phyloP scores from a whole-genome alignment of 2,329 filamentous ascomycete species.

The Paecilomyces variotii region DNA sequence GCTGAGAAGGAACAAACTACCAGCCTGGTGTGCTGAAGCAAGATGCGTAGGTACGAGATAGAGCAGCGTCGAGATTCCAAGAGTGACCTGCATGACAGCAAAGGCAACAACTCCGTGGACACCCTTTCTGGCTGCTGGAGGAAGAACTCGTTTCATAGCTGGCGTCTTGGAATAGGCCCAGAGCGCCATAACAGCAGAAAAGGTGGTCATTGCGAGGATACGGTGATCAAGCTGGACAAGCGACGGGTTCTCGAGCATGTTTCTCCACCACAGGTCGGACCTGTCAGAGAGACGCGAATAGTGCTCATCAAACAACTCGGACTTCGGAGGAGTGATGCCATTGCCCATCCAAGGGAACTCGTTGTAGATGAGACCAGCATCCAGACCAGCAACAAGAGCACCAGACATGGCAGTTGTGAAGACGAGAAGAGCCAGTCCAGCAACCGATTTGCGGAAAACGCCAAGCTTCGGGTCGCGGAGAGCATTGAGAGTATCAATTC shows the following conservation, averaged over 20 bases:
- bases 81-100: slow-evolving; percentile 68
- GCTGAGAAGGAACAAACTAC: slow-evolving; percentile 74
- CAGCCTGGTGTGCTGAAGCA: slow-evolving; percentile 87
- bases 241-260: slow-evolving; percentile 94
- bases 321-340: slow-evolving; percentile 69
- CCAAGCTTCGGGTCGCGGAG: slow-evolving; percentile 61
- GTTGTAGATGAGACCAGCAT: slow-evolving; percentile 97
- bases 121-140: slow-evolving; percentile 55
- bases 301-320: slow-evolving; percentile 77
- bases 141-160: slow-evolving; percentile 52
- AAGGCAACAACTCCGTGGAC: slow-evolving; percentile 76
- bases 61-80: slow-evolving; percentile 85
- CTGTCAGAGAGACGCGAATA: slow-evolving; percentile 72
- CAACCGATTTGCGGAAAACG: slow-evolving; percentile 64
- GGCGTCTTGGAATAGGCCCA: slow-evolving; percentile 68
- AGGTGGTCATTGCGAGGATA: slow-evolving; percentile 82
- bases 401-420: slow-evolving; percentile 92
- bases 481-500: slow-evolving; percentile 51
- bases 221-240: slow-evolving; percentile 94
- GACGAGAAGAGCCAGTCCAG: slow-evolving; percentile 64
- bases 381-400: slow-evolving; percentile 84
- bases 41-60: slow-evolving; percentile 88
- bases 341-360: slow-evolving; percentile 94
- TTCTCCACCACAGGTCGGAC: slow-evolving; percentile 89
- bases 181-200: slow-evolving; percentile 68